phyloP scores from a whole-genome alignment of 1,284 basidiomycete genomes.

The Phellopilus nigrolimitatus region DNA sequence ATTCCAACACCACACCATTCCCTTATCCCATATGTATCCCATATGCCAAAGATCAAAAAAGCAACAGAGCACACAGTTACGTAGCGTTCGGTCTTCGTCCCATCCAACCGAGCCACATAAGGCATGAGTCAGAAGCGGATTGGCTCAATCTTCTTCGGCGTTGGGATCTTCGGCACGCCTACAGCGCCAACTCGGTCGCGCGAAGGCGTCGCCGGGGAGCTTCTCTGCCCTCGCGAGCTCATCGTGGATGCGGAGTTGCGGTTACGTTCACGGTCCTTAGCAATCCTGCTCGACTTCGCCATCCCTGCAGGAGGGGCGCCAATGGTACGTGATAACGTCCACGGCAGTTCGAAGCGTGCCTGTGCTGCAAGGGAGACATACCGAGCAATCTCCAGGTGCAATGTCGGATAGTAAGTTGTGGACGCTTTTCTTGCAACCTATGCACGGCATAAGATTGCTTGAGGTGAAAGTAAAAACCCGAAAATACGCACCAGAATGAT shows the following conservation, averaged over 20 bases:
- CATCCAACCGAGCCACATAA: too few species aligned
- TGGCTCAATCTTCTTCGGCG: constrained; percentile 31
- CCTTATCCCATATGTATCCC: too few species aligned
- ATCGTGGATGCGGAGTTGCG: constrained; percentile 1
- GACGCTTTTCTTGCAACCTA: constrained; percentile 92
- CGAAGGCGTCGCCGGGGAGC: constrained; percentile 14
- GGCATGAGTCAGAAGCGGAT: constrained; percentile 26
- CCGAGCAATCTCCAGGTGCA: constrained; percentile 87
- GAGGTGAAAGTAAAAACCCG: constrained; percentile 17
- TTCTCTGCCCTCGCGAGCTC: not conserved
- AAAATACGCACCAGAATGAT: constrained; percentile 57
- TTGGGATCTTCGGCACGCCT: constrained; percentile 26
- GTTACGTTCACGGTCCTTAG: constrained; percentile 16
- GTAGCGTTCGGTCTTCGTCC: too few species aligned
- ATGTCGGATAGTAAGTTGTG: constrained; percentile 84
- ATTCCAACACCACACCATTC: too few species aligned
- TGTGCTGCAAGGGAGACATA: constrained; percentile 65
- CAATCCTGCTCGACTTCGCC: constrained; percentile 34
- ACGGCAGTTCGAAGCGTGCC: constrained; percentile 72
- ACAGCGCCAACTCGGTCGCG: constrained; percentile 9
- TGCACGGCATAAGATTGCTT: not conserved
- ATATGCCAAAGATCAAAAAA: not conserved
- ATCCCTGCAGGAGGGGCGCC: constrained; percentile 60
- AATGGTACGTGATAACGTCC: constrained; percentile 65
- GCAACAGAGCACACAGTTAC: not conserved